phyloP scores from a whole-genome alignment of 148 eudicot species.

The Selenicereus undatus region DNA sequence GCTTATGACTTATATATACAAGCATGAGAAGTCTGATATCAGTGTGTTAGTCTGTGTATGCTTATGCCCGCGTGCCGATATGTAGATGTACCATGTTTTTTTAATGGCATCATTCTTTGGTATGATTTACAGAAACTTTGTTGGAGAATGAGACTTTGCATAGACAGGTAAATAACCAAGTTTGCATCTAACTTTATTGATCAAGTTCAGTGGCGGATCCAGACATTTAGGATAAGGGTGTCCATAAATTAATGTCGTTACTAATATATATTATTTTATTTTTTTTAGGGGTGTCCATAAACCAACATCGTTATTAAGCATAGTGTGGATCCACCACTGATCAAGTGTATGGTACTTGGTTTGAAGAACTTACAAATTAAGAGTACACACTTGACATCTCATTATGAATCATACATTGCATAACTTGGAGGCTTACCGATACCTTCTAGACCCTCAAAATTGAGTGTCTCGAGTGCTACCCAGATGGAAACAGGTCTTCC shows the following conservation, averaged over 20 bases:
- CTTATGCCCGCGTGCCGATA: no score
- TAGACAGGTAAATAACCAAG: slow-evolving; percentile 53
- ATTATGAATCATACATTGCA: slow-evolving; percentile 38
- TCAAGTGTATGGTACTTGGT: neutral
- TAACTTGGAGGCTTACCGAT: slow-evolving; percentile 46
- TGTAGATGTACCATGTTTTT: no score
- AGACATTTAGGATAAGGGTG: no score
- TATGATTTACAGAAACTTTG: slow-evolving; percentile 12
- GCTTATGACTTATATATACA: neutral
- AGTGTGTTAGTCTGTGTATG: no score
- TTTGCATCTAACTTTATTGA: neutral
- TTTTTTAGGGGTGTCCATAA: no score
- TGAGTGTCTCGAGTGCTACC: slow-evolving; percentile 38
- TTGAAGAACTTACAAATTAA: neutral
- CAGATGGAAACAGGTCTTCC: slow-evolving; percentile 28
- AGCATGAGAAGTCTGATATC: no score
- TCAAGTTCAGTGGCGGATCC: no score
- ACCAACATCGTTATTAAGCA: no score
- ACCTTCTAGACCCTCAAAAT: slow-evolving; percentile 26
- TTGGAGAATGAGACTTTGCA: slow-evolving; percentile 62
- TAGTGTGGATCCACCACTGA: no score
- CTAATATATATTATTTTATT: no score
- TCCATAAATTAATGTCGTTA: no score
- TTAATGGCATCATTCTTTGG: neutral
- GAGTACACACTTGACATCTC: neutral